phyloP scores from a whole-genome alignment of 2,329 filamentous ascomycete species.

The Acephala macrosclerotiorum region DNA sequence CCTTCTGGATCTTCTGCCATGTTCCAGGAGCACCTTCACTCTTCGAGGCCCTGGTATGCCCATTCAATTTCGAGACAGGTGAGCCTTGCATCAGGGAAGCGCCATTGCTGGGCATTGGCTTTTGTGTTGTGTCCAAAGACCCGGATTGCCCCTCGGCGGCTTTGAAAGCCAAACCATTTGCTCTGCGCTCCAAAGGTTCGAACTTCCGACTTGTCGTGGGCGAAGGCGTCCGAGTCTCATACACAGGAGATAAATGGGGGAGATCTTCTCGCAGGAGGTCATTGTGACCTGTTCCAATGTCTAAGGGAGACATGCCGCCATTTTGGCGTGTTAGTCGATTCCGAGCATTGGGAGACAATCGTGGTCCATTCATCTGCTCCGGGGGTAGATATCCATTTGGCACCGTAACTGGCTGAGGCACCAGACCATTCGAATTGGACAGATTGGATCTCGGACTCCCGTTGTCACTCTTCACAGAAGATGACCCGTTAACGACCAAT shows the following conservation, averaged over 20 bases:
- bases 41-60: slow-evolving; percentile 60
- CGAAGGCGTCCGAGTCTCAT: slow-evolving; percentile 75
- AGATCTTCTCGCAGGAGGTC: slow-evolving; percentile 40
- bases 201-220: slow-evolving; percentile 66
- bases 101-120: slow-evolving; percentile 48
- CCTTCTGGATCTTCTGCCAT: slow-evolving; percentile 67
- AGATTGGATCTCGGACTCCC: slow-evolving; percentile 7
- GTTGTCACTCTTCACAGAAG: slow-evolving; percentile 21
- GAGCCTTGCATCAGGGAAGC: slow-evolving; percentile 28
- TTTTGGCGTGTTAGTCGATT: slow-evolving; percentile 39
- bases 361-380: slow-evolving; percentile 33
- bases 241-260: slow-evolving; percentile 72
- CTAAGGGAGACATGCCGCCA: slow-evolving; percentile 42
- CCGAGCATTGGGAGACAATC: slow-evolving; percentile 40
- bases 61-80: slow-evolving; percentile 52
- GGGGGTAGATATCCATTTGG: slow-evolving; percentile 30
- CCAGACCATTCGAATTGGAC: slow-evolving; percentile 22
- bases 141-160: slow-evolving; percentile 27
- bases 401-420: slow-evolving; percentile 20
- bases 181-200: slow-evolving; percentile 45
- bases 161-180: slow-evolving; percentile 1
- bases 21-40: slow-evolving; percentile 57
- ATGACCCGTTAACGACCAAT: slow-evolving; percentile 41
- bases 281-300: slow-evolving; percentile 39
- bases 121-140: slow-evolving; percentile 25